Conservation (phyloP, 345 rosid species). For the Syzygium aqueum region DNA sequence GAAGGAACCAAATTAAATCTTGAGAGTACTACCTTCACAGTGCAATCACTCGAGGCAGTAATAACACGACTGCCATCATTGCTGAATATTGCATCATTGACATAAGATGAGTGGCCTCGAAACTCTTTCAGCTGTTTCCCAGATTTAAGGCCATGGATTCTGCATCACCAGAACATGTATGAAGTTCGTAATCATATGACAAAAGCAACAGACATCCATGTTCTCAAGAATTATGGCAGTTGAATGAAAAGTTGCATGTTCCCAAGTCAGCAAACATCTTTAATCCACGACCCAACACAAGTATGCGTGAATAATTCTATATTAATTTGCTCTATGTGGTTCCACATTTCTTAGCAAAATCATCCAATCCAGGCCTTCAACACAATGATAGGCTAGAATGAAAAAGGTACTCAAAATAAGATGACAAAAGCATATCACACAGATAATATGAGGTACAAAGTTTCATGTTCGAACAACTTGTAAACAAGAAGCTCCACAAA, state of each 20-base stretch:
- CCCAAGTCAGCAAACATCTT: neutral
- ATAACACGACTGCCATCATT: constrained; percentile 81
- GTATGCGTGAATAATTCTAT: neutral
- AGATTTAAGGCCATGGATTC: constrained; percentile 95
- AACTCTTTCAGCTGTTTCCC: constrained; percentile 95
- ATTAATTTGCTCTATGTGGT: neutral
- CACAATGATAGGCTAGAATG: neutral
- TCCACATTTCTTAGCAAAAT: neutral
- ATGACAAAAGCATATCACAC: neutral
- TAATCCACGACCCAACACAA: neutral
- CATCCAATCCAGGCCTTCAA: neutral
- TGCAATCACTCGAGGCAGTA: constrained; percentile 91
- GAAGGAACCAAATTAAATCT: neutral
- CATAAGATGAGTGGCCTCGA: constrained; percentile 83
- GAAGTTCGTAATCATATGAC: neutral
- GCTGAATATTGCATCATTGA: constrained; percentile 89
- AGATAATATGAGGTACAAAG: neutral
- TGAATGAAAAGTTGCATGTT: neutral
- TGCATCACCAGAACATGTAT: constrained; percentile 12
- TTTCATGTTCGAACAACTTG: neutral
- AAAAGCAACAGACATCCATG: neutral
- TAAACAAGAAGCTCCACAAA: neutral
- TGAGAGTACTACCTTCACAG: constrained; percentile 50
- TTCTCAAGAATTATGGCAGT: neutral
- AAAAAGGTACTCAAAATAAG: neutral